Conservation (phyloP, 495 filamentous ascomycete genomes). For the Antarctomyces pellizariae region DNA sequence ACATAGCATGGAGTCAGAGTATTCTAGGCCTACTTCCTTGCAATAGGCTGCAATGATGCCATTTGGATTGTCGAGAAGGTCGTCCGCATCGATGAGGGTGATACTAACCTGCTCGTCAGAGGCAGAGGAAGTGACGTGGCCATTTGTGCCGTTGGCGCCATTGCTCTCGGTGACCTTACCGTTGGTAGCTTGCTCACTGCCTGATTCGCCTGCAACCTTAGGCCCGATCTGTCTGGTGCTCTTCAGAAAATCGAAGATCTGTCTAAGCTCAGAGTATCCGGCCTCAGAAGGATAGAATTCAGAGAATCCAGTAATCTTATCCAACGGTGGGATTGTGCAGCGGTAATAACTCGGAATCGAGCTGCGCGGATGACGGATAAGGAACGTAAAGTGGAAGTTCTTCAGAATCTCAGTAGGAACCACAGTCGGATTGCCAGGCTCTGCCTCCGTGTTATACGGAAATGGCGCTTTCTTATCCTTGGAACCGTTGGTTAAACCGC, state of each 20-base stretch:
- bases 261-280: slow-evolving; percentile 69
- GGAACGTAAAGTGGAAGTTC: slow-evolving; percentile 82
- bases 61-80: slow-evolving; percentile 63
- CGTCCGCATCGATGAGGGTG: slow-evolving; percentile 86
- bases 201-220: slow-evolving; percentile 23
- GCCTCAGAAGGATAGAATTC: slow-evolving; percentile 69
- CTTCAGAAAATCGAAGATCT: slow-evolving; percentile 62
- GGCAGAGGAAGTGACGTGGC: no score
- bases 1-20: slow-evolving; percentile 43
- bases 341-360: slow-evolving; percentile 85
- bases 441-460: slow-evolving; percentile 30
- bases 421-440: slow-evolving; percentile 60
- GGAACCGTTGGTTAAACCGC: slow-evolving; percentile 10
- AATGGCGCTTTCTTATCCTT: slow-evolving; percentile 19
- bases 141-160: no score
- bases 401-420: slow-evolving; percentile 43
- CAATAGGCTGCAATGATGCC: slow-evolving; percentile 57
- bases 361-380: slow-evolving; percentile 77
- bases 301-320: slow-evolving; percentile 60
- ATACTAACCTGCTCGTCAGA: slow-evolving; percentile 32
- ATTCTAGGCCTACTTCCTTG: slow-evolving; percentile 49
- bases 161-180: slow-evolving; percentile 9
- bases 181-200: slow-evolving; percentile 10
- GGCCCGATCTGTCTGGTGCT: slow-evolving; percentile 38
- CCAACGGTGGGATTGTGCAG: slow-evolving; percentile 80